A percentile compares a stretch with the other conserved stretches of the same genome.
These are phyloP conservation scores for Daldinia vernicosa DNA, from an alignment of 495 filamentous ascomycete genomes.

Conservation along the genomic window DNA sequence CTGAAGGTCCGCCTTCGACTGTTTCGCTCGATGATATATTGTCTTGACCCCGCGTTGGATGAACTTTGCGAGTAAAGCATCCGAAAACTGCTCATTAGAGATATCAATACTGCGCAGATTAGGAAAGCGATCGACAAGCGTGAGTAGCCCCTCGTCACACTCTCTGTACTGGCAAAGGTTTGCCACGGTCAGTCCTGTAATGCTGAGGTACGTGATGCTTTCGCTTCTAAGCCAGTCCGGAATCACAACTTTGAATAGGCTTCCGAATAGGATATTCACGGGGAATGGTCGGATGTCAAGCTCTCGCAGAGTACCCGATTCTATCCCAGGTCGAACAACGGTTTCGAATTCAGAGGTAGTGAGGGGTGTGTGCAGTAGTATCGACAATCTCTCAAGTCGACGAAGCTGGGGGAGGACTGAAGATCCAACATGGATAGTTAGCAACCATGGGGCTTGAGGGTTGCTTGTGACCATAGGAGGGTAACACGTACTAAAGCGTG, in stretches of 20 bases:
- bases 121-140: constrained; percentile 35
- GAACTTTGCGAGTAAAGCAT: constrained; percentile 28
- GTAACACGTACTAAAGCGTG: not conserved
- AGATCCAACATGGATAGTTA: not conserved
- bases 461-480: not conserved
- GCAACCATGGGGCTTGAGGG: not conserved
- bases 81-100: constrained; percentile 22
- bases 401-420: constrained; percentile 3
- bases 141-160: constrained; percentile 19
- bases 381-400: constrained; percentile 37
- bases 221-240: constrained; percentile 39
- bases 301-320: constrained; percentile 39
- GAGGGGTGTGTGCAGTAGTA: not conserved
- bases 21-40: constrained; percentile 30
- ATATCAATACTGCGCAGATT: constrained; percentile 39
- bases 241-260: not conserved
- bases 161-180: not conserved
- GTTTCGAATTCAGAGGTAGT: constrained; percentile 1
- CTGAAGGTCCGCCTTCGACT: constrained; percentile 9
- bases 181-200: constrained; percentile 22
- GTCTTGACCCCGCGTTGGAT: constrained; percentile 32
- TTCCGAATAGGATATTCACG: not conserved
- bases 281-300: constrained; percentile 36
- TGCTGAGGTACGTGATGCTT: constrained; percentile 29
- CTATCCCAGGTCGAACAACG: constrained; percentile 35